These are phyloP conservation scores for Phytopythium delawarense DNA, from an alignment of 352 stramenopile genomes.

Conservation along the genomic window DNA sequence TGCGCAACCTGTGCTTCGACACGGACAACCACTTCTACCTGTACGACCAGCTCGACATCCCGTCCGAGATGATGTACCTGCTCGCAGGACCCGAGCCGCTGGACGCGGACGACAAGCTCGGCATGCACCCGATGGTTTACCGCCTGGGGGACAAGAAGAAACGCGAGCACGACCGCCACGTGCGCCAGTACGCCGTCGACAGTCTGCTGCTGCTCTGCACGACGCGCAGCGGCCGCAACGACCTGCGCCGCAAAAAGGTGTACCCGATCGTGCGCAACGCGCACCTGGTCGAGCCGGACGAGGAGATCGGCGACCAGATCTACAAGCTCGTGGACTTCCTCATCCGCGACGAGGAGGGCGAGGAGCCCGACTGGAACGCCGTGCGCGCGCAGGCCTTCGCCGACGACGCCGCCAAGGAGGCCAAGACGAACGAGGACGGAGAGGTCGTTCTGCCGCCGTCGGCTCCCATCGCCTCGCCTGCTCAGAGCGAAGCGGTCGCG, in stretches of 20 bases:
- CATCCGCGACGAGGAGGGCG: slow-evolving; percentile 83
- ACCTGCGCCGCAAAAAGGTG: slow-evolving; percentile 80
- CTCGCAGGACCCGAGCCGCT: slow-evolving; percentile 71
- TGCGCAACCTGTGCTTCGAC: slow-evolving; percentile 88
- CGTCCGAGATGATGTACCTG: slow-evolving; percentile 73
- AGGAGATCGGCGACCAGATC: slow-evolving; percentile 83
- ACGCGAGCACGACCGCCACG: slow-evolving; percentile 67
- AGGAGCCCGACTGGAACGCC: slow-evolving; percentile 81
- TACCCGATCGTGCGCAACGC: slow-evolving; percentile 84
- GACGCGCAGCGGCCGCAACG: slow-evolving; percentile 70
- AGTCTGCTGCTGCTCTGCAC: slow-evolving; percentile 75
- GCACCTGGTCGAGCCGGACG: slow-evolving; percentile 73
- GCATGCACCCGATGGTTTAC: slow-evolving; percentile 78
- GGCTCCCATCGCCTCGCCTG: slow-evolving; percentile 4
- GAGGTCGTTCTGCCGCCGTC: slow-evolving; percentile 14
- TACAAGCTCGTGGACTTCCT: slow-evolving; percentile 89
- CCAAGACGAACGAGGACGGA: slow-evolving; percentile 26
- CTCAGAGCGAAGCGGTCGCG: slow-evolving; percentile 7
- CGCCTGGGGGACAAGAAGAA: slow-evolving; percentile 79
- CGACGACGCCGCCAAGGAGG: slow-evolving; percentile 31
- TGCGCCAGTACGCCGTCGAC: slow-evolving; percentile 71
- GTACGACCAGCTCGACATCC: slow-evolving; percentile 82
- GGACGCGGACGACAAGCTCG: slow-evolving; percentile 74
- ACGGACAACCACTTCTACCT: slow-evolving; percentile 87
- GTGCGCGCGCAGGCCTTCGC: slow-evolving; percentile 64